These are phyloP conservation scores for Friedmanniomyces simplex DNA, from an alignment of 495 filamentous ascomycete genomes.

Conservation along the genomic window DNA sequence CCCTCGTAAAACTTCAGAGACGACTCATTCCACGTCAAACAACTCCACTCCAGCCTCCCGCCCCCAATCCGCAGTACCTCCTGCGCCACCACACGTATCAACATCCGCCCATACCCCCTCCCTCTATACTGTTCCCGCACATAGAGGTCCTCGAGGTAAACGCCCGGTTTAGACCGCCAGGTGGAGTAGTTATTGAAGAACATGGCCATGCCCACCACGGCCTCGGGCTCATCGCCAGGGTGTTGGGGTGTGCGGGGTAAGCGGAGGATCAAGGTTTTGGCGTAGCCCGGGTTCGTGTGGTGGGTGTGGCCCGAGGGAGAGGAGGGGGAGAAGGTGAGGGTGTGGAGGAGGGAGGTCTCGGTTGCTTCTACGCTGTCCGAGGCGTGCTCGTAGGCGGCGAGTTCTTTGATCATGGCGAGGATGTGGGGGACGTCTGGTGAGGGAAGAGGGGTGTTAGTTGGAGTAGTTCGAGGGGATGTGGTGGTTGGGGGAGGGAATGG, in stretches of 20 bases:
- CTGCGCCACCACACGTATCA: conserved; percentile 67
- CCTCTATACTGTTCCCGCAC: conserved; percentile 60
- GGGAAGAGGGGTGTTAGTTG: neutral
- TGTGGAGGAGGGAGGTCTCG: conserved; percentile 55
- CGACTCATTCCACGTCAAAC: conserved; percentile 84
- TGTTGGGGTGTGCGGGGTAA: conserved; percentile 30
- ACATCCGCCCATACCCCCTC: conserved; percentile 64
- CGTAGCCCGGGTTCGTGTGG: conserved; percentile 16
- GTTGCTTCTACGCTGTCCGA: conserved; percentile 70
- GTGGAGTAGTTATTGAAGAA: conserved; percentile 67
- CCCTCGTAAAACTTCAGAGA: conserved; percentile 78
- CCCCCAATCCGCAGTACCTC: conserved; percentile 64
- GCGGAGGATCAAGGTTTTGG: conserved; percentile 31
- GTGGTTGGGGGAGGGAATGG: too few species aligned
- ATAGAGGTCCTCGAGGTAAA: conserved; percentile 91
- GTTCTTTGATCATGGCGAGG: conserved; percentile 71
- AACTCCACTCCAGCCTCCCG: conserved; percentile 80
- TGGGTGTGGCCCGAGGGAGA: conserved; percentile 24
- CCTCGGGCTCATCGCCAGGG: conserved; percentile 20
- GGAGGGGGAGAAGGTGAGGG: conserved; percentile 61
- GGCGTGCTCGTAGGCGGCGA: conserved; percentile 78
- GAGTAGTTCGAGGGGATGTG: neutral
- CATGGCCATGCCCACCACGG: conserved; percentile 48
- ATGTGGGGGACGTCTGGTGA: conserved; percentile 69
- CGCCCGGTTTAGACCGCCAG: conserved; percentile 75